Evolutionary conservation across 1,139 yeast genomes (phyloP), one percentile per base, ranked within the genome.

Genomic region (Pichia sp.): DNA sequence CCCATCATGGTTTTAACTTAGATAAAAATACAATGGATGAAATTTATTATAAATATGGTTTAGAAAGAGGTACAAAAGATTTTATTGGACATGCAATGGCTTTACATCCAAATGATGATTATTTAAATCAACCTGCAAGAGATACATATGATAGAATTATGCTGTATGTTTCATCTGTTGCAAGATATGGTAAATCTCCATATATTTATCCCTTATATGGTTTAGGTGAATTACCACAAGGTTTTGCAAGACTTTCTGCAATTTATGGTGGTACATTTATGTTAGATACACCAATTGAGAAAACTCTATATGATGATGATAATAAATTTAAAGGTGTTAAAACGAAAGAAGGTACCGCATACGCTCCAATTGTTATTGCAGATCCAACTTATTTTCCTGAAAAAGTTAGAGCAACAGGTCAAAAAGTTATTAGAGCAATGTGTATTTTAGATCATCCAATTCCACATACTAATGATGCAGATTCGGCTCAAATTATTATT

Each of bases 81-180:
- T 92, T 92, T 60, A 86, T 94, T 56, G 99, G 98, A 37, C 98
- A 92, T 65, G 94, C 98, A 20, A 94, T 92, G 98, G 99, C 97
- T 7, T 75, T 92, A 51, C 90, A 96, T 85, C 77, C 95, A 29
- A 90, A 89, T 56, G 98, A 92, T 61, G 92, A 87, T 50, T 92
- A 92, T 64, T 69, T 92, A 60, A 76, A 73, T 53, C 82, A 87
- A 65, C 96, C 96, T 8, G 97, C 97, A 4, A 78, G 96, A 62
- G 96, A 92, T 59, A 82, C 97, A 16, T 79, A 85, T 58, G 94
- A 90, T 61, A 76, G 98, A 64, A 80, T 92, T 51, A 67, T 87
- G 45, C 74, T 92, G 55, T 92, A 92, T 60, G 83, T 87, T 40
- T 87, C 86, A 57, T 86, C 96, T 10, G 95, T 94, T 48, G 94